phyloP scores from a whole-genome alignment of 441 rosid species.

The California macrophylla region DNA sequence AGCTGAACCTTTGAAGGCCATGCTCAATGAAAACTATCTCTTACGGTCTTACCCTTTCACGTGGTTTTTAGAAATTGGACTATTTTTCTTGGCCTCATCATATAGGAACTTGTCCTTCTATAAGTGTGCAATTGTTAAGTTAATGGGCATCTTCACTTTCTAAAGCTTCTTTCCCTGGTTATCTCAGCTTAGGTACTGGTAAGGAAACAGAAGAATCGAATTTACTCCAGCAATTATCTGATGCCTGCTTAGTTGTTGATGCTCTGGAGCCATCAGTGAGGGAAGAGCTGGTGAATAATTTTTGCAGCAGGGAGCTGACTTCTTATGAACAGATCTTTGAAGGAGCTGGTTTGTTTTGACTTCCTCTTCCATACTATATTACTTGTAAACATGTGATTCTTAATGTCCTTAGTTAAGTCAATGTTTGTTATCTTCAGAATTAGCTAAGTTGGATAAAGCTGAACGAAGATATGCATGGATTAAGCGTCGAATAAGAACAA shows the following conservation, averaged over 20 bases:
- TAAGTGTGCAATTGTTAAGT: not conserved
- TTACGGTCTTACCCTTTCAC: not conserved
- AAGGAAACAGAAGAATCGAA: constrained; percentile 88
- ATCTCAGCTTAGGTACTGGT: constrained; percentile 94
- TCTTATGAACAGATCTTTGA: constrained; percentile 97
- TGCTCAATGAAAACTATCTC: not conserved
- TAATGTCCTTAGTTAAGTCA: constrained; percentile 6
- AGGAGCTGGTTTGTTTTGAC: constrained; percentile 82
- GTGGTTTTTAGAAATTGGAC: not conserved
- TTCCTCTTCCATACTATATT: constrained; percentile 9
- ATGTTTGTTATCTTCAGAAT: constrained; percentile 40
- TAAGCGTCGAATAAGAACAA: constrained; percentile 90
- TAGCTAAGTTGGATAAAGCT: constrained; percentile 95
- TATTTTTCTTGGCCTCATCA: not conserved
- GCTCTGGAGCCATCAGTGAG: constrained; percentile 98
- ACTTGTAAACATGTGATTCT: constrained; percentile 8
- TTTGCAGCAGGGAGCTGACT: constrained; percentile 94
- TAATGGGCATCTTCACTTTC: not conserved
- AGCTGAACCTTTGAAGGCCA: not conserved
- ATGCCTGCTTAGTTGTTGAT: constrained; percentile 95
- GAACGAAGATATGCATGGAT: constrained; percentile 98
- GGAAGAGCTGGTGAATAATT: constrained; percentile 96
- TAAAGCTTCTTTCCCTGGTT: constrained; percentile 17
- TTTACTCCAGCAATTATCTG: constrained; percentile 80
- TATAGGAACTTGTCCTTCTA: not conserved